Conservation (phyloP, 2,329 filamentous ascomycete species). For the Ophiosphaerella herpotricha region DNA sequence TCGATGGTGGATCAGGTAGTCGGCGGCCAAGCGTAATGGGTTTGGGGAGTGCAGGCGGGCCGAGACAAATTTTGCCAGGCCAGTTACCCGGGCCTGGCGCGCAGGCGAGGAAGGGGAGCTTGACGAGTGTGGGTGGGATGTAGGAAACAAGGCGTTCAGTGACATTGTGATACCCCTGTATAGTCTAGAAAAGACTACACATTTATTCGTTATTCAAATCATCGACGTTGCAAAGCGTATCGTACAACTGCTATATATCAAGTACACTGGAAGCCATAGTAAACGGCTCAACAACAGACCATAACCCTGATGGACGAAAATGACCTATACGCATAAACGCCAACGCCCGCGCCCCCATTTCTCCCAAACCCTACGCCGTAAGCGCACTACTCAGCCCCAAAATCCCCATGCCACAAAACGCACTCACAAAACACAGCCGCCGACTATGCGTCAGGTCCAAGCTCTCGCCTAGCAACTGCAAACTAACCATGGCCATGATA, state of each 20-base stretch:
- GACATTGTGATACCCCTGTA: neutral
- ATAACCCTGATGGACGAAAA: no score
- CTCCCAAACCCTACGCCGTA: slow-evolving; percentile 57
- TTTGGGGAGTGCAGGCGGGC: slow-evolving; percentile 26
- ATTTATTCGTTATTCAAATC: neutral
- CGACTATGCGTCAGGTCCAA: slow-evolving; percentile 80
- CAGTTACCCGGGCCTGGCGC: slow-evolving; percentile 42
- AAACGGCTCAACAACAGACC: no score
- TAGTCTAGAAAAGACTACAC: neutral
- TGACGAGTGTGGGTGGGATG: slow-evolving; percentile 30
- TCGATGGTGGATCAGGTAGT: slow-evolving; percentile 32
- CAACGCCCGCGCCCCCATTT: no score
- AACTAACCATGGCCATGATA: slow-evolving; percentile 91
- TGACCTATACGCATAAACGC: no score
- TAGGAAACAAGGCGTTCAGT: slow-evolving; percentile 2
- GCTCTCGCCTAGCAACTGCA: slow-evolving; percentile 88
- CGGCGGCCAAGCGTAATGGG: slow-evolving; percentile 39
- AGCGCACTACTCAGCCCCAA: slow-evolving; percentile 84
- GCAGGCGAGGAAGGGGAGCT: slow-evolving; percentile 37
- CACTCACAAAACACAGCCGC: slow-evolving; percentile 77
- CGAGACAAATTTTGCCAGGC: slow-evolving; percentile 44
- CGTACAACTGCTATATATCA: no score
- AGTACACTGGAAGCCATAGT: no score
- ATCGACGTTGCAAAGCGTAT: no score
- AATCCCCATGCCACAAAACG: slow-evolving; percentile 84